Evolutionary conservation across 441 rosid genomes (phyloP).

Genomic region (Populus hybrid): DNA sequence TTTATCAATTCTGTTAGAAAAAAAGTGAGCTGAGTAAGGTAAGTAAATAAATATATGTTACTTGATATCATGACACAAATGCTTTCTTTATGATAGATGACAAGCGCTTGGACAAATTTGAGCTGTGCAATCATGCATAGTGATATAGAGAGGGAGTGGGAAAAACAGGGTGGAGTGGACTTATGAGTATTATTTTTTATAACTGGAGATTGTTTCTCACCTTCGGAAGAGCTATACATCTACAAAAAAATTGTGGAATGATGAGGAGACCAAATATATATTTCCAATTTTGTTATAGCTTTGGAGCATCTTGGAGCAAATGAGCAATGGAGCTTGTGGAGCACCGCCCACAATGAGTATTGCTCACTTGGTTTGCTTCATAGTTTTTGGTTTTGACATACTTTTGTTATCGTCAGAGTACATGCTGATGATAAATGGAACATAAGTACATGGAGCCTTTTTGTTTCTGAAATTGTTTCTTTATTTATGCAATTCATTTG

Average conservation of each 20-base stretch:
- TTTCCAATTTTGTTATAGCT: slow-evolving; percentile 71
- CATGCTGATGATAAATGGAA: slow-evolving; percentile 25
- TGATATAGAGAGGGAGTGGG: slow-evolving; percentile 91
- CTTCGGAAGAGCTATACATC: slow-evolving; percentile 59
- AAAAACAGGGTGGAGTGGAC: slow-evolving; percentile 77
- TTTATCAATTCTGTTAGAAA: slow-evolving; percentile 16
- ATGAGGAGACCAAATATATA: slow-evolving; percentile 53
- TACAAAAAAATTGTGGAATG: slow-evolving; percentile 52
- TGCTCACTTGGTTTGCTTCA: slow-evolving; percentile 83
- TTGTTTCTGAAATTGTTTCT: slow-evolving; percentile 17
- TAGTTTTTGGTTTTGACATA: slow-evolving; percentile 18
- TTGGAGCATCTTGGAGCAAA: slow-evolving; percentile 92
- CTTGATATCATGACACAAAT: slow-evolving; percentile 78
- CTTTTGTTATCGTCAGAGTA: slow-evolving; percentile 11
- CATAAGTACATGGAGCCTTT: slow-evolving; percentile 24
- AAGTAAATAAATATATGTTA: slow-evolving; percentile 55
- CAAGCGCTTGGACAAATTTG: slow-evolving; percentile 95
- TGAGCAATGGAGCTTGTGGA: slow-evolving; percentile 95
- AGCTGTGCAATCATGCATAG: slow-evolving; percentile 97
- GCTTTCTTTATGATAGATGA: slow-evolving; percentile 99
- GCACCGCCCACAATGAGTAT: slow-evolving; percentile 86
- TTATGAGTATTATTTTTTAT: slow-evolving; percentile 56
- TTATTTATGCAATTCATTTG: slow-evolving; percentile 24
- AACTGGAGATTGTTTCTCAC: slow-evolving; percentile 78
- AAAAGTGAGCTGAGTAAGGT: slow-evolving; percentile 53